Evolutionary conservation across 2,329 filamentous ascomycete genomes (phyloP), one percentile per base, ranked within the genome.

Genomic region (Alternaria sp.): DNA sequence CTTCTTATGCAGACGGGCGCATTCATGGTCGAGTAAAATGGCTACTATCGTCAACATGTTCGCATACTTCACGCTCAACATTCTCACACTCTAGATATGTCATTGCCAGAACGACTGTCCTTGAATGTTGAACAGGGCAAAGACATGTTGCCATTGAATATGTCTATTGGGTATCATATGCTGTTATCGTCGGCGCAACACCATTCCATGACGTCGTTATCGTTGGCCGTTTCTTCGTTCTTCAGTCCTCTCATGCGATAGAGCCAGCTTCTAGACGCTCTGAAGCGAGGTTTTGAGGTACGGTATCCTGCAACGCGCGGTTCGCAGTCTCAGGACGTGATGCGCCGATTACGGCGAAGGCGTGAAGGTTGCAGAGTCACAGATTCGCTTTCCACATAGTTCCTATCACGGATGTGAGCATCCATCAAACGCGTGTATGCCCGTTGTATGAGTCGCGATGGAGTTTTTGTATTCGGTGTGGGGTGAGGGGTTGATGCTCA

Each of bases 331-430:
- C 25, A 21, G 41, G 64, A 66, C 51, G 60, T 70, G 57, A 62
- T 63, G 44, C 65, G 59, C 25, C 56, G 62, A 15, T 43, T 58
- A 49, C 55, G 55, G 30, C 55, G 68, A 10, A 45, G 21, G 51
- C 58, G 65, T 33, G 47, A 59, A 57, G 54, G 59, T 55, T 58
- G 64, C 25, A 60, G 51, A 23, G 58, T 50, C 44, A 51, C 54
- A 28, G 55, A 58, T n/a, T 58, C 63, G 26, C 60, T 41, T 28
- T 55, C 43, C 9, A 61, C 20, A 37, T 58, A 55, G 15, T 66
- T 55, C 67, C 68, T 70, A 57, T 37, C 37, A 51, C 50, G 54
- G 20, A 47, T 56, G 49, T 69, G 60, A 69, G 66, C 57, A 61
- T 15, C 21, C 21, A 20, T 66, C 45, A 58, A 30, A 30, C 25